Evolutionary conservation across 2,329 filamentous ascomycete species (phyloP).

Genomic region (Aspergillus fumigatus): DNA sequence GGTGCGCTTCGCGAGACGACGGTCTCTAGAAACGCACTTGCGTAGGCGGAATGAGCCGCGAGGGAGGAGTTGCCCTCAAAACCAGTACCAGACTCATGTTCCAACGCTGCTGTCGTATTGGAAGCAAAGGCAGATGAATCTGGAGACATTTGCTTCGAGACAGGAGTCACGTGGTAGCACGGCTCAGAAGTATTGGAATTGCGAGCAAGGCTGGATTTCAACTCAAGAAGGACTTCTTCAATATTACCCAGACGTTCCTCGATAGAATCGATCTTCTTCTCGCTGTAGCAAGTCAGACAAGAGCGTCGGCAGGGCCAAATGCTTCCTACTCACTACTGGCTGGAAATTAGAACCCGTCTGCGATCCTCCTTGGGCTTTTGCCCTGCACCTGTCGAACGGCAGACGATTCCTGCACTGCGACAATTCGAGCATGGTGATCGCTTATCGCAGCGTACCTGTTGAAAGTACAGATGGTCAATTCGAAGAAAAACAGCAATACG

Average conservation of each 20-base stretch:
- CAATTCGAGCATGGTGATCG: constrained; percentile 40
- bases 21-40: constrained; percentile 40
- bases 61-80: constrained; percentile 51
- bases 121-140: constrained; percentile 9
- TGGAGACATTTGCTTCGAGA: constrained; percentile 9
- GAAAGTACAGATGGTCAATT: background rate
- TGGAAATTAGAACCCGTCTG: constrained; percentile 39
- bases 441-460: constrained; percentile 41
- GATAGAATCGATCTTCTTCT: constrained; percentile 51
- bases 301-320: background rate
- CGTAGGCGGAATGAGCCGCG: constrained; percentile 46
- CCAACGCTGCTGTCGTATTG: constrained; percentile 21
- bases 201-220: constrained; percentile 15
- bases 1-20: constrained; percentile 34
- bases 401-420: constrained; percentile 32
- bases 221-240: constrained; percentile 33
- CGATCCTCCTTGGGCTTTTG: constrained; percentile 33
- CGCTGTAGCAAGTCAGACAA: constrained; percentile 30
- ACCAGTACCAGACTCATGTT: constrained; percentile 23
- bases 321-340: constrained; percentile 36
- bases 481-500: background rate
- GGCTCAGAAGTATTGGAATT: constrained; percentile 1
- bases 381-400: constrained; percentile 35
- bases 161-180: constrained; percentile 9
- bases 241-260: constrained; percentile 48